Base-by-base conservation (phyloP, 176 grass and related monocot species). In the Aegilops longissima region DNA sequence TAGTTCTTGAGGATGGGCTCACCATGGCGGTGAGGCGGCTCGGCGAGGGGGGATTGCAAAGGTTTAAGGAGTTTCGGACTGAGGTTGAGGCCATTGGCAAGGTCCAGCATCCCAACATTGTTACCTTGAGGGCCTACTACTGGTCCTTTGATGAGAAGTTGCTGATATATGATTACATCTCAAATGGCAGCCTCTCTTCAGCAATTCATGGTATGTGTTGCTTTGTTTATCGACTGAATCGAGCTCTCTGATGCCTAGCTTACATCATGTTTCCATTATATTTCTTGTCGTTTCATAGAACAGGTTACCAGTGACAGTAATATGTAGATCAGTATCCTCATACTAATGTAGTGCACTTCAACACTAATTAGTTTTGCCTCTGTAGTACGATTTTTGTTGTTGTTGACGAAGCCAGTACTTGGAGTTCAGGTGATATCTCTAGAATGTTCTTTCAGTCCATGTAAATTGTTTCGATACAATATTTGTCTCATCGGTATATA, bases 81-180 rank as follows among this genome's bases (percentile, higher is more conserved):
- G 96, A 98, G 92, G 88, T 94, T 20, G 97, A 96, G 86, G 92
- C 97, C 2, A 96, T 99, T 33, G 92, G 92, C 38, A 99, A 94
- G 82, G 97, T 99, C 39, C 87, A 80, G 29, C 97, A 99, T 91
- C 84, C 97, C n/a, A 96, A 96, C 70, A 90, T 99, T 77, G 90
- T 96, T 73, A 77, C 92, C 61, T 82, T 99, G 65, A 93, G 94
- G 85, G 97, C 97, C 40, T 99, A 99, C 83, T 99, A 96, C 73
- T 99, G 97, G 97, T 99, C 97, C 68, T 88, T 87, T 20, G 94
- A 99, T 62, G 97, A 99, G 90, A 99, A 99, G 83, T 86, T 99
- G 66, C 85, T 99, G 44, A 89, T 99, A 49, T 98, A 98, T 80
- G 92, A 98, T 86, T 98, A 91, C 76, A 98, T 98, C 80, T 80